A percentile compares a stretch with the other conserved stretches of the same genome.
These are phyloP conservation scores for Zygotorulaspora mrakii DNA, from an alignment of 1,139 yeast species.

Conservation along the genomic window DNA sequence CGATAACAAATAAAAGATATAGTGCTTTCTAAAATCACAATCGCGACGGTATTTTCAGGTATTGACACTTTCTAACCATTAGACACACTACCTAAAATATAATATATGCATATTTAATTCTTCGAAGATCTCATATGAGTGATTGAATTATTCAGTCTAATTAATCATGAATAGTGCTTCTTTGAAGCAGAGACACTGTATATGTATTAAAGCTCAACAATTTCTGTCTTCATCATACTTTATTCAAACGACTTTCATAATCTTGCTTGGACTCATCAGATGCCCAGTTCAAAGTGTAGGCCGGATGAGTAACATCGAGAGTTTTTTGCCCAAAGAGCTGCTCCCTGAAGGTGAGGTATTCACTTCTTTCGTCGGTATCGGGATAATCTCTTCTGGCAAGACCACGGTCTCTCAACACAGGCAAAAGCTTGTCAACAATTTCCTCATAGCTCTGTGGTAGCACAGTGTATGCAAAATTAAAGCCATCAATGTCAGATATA, in stretches of 20 bases:
- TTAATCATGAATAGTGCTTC: not conserved
- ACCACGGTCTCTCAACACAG: slow-evolving; percentile 40
- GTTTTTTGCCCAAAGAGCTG: slow-evolving; percentile 24
- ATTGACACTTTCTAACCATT: no score
- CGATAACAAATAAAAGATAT: no score
- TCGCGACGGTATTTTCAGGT: no score
- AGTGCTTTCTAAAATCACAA: no score
- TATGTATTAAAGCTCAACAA: no score
- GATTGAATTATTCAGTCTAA: no score
- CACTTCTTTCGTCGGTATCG: slow-evolving; percentile 21
- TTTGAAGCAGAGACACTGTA: not conserved
- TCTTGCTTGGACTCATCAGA: slow-evolving; percentile 41
- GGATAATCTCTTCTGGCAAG: slow-evolving; percentile 39
- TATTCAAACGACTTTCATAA: slow-evolving; percentile 32
- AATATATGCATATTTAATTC: no score
- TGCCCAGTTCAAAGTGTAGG: slow-evolving; percentile 42
- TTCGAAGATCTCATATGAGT: no score
- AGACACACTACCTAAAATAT: no score
- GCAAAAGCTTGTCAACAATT: slow-evolving; percentile 38
- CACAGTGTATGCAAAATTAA: slow-evolving; percentile 38
- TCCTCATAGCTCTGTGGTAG: slow-evolving; percentile 39
- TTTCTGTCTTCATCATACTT: not conserved
- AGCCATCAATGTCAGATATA: slow-evolving; percentile 39
- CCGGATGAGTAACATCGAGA: slow-evolving; percentile 37
- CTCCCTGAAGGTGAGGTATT: slow-evolving; percentile 27